Evolutionary conservation across 192 early-diverging fungal genomes (phyloP), one percentile per base, ranked within the genome.

Genomic region (Bifiguratus adelaidae): DNA sequence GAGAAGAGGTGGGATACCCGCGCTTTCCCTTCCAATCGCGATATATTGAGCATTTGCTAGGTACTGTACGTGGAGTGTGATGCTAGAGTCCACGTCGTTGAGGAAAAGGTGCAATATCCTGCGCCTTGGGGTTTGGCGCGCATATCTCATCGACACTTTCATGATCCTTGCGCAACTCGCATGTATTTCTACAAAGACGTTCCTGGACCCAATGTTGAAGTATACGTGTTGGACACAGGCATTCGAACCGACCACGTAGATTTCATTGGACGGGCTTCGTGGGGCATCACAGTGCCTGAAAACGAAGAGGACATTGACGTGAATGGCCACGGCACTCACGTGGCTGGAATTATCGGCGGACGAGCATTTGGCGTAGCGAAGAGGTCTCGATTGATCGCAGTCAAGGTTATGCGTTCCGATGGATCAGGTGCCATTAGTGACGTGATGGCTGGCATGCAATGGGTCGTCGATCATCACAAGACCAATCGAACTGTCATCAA

Each of bases 211-310:
- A 86, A 82, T 48, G 81, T 97, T 50, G 85, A 82, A n/a, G 89
- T 84, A 22, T 97, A 90, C 68, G 88, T 97, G 20, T 84, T 97
- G 35, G 94, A 97, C 73, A 97, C 95, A 3, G 95, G 95, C 44
- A 76, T 95, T 46, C 75, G 78, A 52, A 58, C 82, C 42, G 60
- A 75, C 1, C 93, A 97, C 52, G 73, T 77, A 9, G 93, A 98
- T 49, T 95, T 98, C 60, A 80, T 85, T 40, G 89, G 88, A 42
- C 85, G 95, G 52, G 95, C 95, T 30, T 50, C 52, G 35, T 89
- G 87, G 79, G 89, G 88, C 28, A 69, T 59, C 28, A 86, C 88
- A 3, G 74, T 92, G 48, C 82, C 87, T 19, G 50, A 69, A 6
- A 73, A 76, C 53, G 80, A 82, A 41, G 46, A 61, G 9, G 68